These are phyloP conservation scores for Naganishia antarctica DNA, from an alignment of 768 basidiomycete genomes.

Conservation along the genomic window DNA sequence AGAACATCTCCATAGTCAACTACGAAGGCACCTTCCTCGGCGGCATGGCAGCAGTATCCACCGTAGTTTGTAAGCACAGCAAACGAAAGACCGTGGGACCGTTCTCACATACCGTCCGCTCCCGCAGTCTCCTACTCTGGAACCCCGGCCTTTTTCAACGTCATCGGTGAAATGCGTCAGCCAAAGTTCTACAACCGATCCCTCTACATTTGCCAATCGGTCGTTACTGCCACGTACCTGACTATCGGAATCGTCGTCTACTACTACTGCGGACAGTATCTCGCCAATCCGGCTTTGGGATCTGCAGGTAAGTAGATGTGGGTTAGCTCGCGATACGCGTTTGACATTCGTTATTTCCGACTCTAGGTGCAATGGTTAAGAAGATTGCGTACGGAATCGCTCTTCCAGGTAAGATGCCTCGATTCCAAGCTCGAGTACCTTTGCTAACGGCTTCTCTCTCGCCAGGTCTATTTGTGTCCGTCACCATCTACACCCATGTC, in stretches of 20 bases:
- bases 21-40: conserved; percentile 24
- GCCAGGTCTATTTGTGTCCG: conserved; percentile 19
- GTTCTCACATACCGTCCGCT: neutral
- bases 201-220: conserved; percentile 23
- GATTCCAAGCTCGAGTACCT: no score
- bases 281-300: conserved; percentile 39
- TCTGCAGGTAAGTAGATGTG: conserved; percentile 29
- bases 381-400: conserved; percentile 35
- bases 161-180: conserved; percentile 32
- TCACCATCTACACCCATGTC: conserved; percentile 34
- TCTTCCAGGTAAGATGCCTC: conserved; percentile 23
- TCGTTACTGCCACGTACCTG: conserved; percentile 30
- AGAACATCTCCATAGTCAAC: conserved; percentile 30
- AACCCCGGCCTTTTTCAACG: conserved; percentile 35
- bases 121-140: conserved; percentile 30
- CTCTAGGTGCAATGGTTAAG: conserved; percentile 28
- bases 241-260: conserved; percentile 31
- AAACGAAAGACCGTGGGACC: no score
- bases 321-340: no score
- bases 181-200: conserved; percentile 31
- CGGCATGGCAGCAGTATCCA: conserved; percentile 31
- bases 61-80: conserved; percentile 24
- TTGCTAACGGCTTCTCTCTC: neutral
- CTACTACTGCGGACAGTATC: conserved; percentile 32
- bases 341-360: neutral